A percentile compares a stretch with the other conserved stretches of the same genome.
These are phyloP conservation scores for Garcia nutans DNA, from an alignment of 345 rosid genomes.

Conservation along the genomic window DNA sequence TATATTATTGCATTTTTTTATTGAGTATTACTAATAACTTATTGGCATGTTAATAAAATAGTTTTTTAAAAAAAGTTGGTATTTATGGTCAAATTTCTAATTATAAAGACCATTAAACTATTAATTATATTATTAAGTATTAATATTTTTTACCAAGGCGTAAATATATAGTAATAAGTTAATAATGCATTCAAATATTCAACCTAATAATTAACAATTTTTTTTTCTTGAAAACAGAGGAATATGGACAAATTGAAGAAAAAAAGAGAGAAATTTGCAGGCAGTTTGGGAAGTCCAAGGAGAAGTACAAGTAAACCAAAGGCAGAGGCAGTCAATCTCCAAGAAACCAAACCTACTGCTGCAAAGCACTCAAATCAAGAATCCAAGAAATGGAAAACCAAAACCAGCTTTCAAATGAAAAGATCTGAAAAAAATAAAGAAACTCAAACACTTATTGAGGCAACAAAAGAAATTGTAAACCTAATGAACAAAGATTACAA, in stretches of 20 bases:
- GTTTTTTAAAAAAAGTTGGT: too few relatives aligned
- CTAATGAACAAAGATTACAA: constrained; percentile 41
- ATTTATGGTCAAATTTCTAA: too few relatives aligned
- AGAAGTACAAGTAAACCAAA: not conserved
- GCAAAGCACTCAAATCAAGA: constrained; percentile 12
- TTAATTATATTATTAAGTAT: too few relatives aligned
- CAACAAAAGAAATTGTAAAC: constrained; percentile 34
- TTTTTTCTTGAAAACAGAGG: not conserved
- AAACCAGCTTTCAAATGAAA: constrained; percentile 21
- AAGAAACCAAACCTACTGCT: not conserved
- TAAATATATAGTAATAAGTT: too few relatives aligned
- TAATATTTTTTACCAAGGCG: too few relatives aligned
- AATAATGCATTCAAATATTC: not conserved
- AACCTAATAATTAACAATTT: not conserved
- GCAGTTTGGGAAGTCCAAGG: constrained; percentile 21
- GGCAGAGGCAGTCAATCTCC: constrained; percentile 13
- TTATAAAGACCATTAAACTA: too few relatives aligned
- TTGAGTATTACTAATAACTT: too few relatives aligned
- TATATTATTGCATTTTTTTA: too few relatives aligned
- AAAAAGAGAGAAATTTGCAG: constrained; percentile 10
- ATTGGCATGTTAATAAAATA: too few relatives aligned
- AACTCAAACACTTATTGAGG: constrained; percentile 34
- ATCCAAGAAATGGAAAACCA: constrained; percentile 20
- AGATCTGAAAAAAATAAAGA: constrained; percentile 5
- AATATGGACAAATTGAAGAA: constrained; percentile 12